Conservation (phyloP, 1,139 yeast genomes). For the Candida sp. region DNA sequence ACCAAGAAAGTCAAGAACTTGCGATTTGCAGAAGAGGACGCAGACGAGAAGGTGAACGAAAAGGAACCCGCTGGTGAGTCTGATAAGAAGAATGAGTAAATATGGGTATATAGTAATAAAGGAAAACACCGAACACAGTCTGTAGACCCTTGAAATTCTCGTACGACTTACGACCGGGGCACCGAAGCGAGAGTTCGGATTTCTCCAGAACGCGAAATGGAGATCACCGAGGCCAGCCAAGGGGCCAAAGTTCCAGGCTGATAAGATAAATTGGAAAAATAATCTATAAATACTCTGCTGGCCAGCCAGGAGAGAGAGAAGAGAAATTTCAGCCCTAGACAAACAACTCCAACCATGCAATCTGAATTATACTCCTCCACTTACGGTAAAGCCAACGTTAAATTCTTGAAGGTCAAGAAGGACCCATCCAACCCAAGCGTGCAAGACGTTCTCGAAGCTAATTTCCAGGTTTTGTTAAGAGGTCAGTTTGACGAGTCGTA, state of each 20-base stretch:
- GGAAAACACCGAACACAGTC: neutral
- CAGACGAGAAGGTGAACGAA: conserved; percentile 15
- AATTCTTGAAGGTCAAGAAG: conserved; percentile 85
- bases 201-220: conserved; percentile 1
- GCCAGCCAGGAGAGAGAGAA: neutral
- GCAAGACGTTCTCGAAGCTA: conserved; percentile 87
- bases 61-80: conserved; percentile 8
- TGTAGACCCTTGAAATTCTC: neutral
- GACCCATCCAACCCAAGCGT: conserved; percentile 68
- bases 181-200: neutral
- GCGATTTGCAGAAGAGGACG: conserved; percentile 38
- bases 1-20: conserved; percentile 37
- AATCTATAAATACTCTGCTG: neutral
- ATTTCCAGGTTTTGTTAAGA: conserved; percentile 72
- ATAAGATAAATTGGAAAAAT: neutral
- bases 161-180: neutral
- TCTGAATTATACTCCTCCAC: conserved; percentile 50
- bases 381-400: conserved; percentile 93
- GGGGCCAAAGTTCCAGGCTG: neutral
- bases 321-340: neutral
- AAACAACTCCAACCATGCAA: conserved; percentile 6
- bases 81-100: conserved; percentile 15
- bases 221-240: neutral
- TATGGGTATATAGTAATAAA: neutral
- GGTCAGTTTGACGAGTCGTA: conserved; percentile 83